phyloP scores from a whole-genome alignment of 2,329 filamentous ascomycete genomes.

The Fusarium sp. region DNA sequence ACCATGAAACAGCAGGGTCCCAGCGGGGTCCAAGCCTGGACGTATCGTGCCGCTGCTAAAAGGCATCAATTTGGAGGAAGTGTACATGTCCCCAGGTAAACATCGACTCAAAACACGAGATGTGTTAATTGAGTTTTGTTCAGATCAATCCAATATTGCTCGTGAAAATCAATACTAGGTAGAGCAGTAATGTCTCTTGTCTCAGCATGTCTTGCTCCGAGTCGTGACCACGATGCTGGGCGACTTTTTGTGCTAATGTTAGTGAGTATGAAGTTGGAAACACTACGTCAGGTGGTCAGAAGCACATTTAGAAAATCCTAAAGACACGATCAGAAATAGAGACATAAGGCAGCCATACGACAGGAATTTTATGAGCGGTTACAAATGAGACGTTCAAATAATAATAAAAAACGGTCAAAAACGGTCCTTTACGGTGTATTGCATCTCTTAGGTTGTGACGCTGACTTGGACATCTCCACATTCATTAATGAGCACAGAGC shows the following conservation, averaged over 20 bases:
- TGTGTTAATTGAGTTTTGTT: background rate
- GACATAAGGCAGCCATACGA: background rate
- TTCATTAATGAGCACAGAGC: constrained; percentile 1
- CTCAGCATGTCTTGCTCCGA: no score
- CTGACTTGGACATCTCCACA: constrained; percentile 14
- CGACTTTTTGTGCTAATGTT: no score
- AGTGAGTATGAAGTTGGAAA: no score
- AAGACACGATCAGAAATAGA: background rate
- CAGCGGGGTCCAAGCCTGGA: constrained; percentile 32
- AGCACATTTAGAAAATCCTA: no score
- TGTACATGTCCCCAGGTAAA: background rate
- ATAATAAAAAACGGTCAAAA: no score
- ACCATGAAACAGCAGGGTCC: constrained; percentile 27
- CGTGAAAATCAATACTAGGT: background rate
- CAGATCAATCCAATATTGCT: background rate
- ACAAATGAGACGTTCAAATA: background rate
- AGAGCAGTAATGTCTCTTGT: background rate
- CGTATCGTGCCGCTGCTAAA: constrained; percentile 15
- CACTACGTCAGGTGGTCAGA: no score
- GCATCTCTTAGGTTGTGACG: background rate
- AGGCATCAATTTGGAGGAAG: background rate
- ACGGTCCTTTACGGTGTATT: background rate
- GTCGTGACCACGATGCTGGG: no score
- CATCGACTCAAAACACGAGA: background rate
- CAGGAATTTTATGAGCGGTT: no score